Conservation (phyloP, 371 early-diverging fungal species). For the Mortierella sp. region DNA sequence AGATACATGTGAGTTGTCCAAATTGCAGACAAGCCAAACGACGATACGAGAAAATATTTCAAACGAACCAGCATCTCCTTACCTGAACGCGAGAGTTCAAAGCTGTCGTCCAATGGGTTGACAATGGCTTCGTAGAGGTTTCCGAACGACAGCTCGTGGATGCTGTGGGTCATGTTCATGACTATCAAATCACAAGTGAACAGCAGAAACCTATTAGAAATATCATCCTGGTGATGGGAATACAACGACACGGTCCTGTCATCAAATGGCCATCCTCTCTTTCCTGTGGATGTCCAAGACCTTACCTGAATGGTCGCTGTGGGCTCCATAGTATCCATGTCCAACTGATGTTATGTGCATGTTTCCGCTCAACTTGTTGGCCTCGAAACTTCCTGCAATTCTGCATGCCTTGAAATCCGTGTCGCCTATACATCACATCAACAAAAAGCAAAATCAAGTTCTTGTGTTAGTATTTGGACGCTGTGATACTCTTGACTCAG, state of each 20-base stretch:
- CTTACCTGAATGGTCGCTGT: conserved; percentile 79
- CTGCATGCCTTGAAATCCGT: conserved; percentile 75
- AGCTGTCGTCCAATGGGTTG: conserved; percentile 90
- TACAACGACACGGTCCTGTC: neutral
- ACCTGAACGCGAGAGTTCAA: conserved; percentile 76
- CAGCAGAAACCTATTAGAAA: neutral
- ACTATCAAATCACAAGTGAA: conserved; percentile 59
- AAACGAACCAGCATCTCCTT: conserved; percentile 26
- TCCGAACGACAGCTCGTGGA: conserved; percentile 94
- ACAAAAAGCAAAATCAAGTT: neutral
- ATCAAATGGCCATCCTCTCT: neutral
- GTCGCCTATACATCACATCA: neutral
- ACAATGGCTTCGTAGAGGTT: conserved; percentile 82
- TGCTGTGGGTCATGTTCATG: conserved; percentile 94
- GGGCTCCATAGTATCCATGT: conserved; percentile 86
- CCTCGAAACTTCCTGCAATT: conserved; percentile 79
- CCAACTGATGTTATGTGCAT: conserved; percentile 93
- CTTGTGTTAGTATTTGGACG: neutral
- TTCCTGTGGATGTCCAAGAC: neutral
- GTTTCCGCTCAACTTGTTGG: conserved; percentile 86
- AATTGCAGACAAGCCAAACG: neutral
- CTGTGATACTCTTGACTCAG: no score
- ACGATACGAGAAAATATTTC: neutral
- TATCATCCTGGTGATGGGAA: neutral
- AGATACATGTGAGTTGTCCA: neutral